phyloP scores from a whole-genome alignment of 164 flowering plant genomes.

The Berberis thunbergii region DNA sequence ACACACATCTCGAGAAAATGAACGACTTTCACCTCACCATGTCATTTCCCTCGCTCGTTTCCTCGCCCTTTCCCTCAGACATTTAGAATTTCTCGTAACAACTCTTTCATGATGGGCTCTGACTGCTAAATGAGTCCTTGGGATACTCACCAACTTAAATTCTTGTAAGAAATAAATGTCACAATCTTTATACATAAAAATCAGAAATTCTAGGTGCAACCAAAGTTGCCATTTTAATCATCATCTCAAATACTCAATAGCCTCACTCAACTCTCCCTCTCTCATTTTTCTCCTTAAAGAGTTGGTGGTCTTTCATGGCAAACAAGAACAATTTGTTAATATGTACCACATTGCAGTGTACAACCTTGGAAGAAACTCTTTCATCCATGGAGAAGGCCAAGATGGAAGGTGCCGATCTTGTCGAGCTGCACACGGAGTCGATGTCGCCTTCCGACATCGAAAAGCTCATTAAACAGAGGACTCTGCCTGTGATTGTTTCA shows the following conservation, averaged over 20 bases:
- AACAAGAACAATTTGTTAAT: conserved; percentile 14
- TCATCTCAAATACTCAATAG: background rate
- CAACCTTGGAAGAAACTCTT: conserved; percentile 22
- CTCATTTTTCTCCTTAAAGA: background rate
- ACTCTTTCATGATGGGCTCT: too few species aligned
- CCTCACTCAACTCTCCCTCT: background rate
- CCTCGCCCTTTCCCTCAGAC: too few species aligned
- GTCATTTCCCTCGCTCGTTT: too few species aligned
- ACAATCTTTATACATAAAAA: too few species aligned
- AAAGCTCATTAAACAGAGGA: conserved; percentile 13
- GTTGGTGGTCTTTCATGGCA: conserved; percentile 10
- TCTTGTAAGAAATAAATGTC: too few species aligned
- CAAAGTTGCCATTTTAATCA: too few species aligned
- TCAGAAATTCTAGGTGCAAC: too few species aligned
- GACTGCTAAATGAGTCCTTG: too few species aligned
- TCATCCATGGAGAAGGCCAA: conserved; percentile 28
- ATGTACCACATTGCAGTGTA: conserved; percentile 24
- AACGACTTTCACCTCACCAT: too few species aligned
- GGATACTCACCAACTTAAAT: too few species aligned
- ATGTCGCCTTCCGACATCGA: conserved; percentile 11
- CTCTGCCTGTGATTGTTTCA: conserved; percentile 28
- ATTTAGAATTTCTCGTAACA: too few species aligned
- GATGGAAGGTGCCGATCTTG: conserved; percentile 38
- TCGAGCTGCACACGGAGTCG: conserved; percentile 27
- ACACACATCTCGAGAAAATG: too few species aligned